Evolutionary conservation across 495 filamentous ascomycete genomes (phyloP), one percentile per base, ranked within the genome.

Genomic region (Haplographium delicatum): DNA sequence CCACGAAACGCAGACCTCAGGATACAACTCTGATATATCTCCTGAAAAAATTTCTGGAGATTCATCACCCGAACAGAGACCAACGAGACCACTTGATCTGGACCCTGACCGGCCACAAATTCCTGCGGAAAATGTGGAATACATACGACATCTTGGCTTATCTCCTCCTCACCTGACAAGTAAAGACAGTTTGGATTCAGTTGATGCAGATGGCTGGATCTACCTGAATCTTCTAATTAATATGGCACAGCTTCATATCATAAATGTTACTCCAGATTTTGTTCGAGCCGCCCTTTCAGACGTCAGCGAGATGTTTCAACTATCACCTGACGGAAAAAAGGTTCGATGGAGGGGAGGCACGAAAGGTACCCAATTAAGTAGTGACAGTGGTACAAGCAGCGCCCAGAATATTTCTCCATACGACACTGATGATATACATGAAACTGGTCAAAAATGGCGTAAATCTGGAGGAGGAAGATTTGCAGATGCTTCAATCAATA

Each of bases 161-260:
- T 76, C 78, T 0, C 72, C 75, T 30, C 75, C 74, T 1, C 53
- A 50, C 52, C 51, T 41, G 13, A 56, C 42, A 9, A 56, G 40
- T 15, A 68, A 71, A 26, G 66, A 66, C 24, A 50, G 64, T 25
- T 56, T 61, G 44, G 72, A 83, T 51, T 68, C 75, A 23, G 69
- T 73, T 13, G 70, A 76, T 50, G 69, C 67, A 11, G 74, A 78
- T 48, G 84, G 83, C 13, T 91, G 86, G 86, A 78, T 91, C 10
- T 89, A 87, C 58, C 73, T 91, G n/a, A 90, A 89, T 56, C 68
- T 91, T 15, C 73, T 91, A 24, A 81, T 78, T 62, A 88, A 86
- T 66, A 78, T 91, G 70, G 86, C 86, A 2, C 86, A 91, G 64
- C 69, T 91, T 18, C 85, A 89, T 60, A 87, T 85, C 2, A 70